Conservation (phyloP, 2,329 filamentous ascomycete species). For the Alternaria novae-zelandiae region DNA sequence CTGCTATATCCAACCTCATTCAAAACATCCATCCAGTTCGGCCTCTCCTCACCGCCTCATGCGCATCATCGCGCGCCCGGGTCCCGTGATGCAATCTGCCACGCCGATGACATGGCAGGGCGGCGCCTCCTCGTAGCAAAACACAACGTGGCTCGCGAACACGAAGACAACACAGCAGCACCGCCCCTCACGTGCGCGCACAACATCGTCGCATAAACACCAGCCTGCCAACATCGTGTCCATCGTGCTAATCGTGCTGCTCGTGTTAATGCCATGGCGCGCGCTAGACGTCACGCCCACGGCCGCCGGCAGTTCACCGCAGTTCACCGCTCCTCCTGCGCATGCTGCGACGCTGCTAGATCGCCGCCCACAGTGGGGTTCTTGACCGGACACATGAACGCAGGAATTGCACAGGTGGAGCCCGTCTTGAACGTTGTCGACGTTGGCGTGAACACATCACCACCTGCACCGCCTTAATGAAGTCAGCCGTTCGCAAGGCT, state of each 20-base stretch:
- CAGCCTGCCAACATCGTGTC: constrained; percentile 26
- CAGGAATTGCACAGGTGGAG: constrained; percentile 18
- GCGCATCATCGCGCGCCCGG: constrained; percentile 39
- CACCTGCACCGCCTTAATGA: constrained; percentile 44
- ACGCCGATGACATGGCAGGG: constrained; percentile 21
- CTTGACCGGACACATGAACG: constrained; percentile 20
- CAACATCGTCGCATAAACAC: constrained; percentile 26
- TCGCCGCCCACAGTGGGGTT: constrained; percentile 22
- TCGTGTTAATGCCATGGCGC: constrained; percentile 12
- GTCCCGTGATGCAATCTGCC: constrained; percentile 34
- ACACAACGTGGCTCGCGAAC: constrained; percentile 40
- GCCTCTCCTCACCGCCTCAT: constrained; percentile 46
- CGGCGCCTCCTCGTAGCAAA: constrained; percentile 17
- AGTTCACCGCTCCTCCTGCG: constrained; percentile 39
- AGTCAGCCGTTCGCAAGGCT: constrained; percentile 47
- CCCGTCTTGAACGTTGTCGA: constrained; percentile 19
- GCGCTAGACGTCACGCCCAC: constrained; percentile 32
- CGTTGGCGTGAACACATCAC: constrained; percentile 45
- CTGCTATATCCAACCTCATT: constrained; percentile 36
- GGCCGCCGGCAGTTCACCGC: constrained; percentile 44
- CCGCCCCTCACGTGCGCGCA: constrained; percentile 39
- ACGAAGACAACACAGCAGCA: constrained; percentile 38
- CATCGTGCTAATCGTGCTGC: not conserved
- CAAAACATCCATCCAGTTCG: constrained; percentile 25
- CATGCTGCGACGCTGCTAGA: constrained; percentile 20